Percentiles rank a stretch among this genome's conserved stretches.
These are phyloP conservation scores for Cryphonectria nitschkei DNA, from an alignment of 2,329 filamentous ascomycete genomes.

Conservation along the genomic window DNA sequence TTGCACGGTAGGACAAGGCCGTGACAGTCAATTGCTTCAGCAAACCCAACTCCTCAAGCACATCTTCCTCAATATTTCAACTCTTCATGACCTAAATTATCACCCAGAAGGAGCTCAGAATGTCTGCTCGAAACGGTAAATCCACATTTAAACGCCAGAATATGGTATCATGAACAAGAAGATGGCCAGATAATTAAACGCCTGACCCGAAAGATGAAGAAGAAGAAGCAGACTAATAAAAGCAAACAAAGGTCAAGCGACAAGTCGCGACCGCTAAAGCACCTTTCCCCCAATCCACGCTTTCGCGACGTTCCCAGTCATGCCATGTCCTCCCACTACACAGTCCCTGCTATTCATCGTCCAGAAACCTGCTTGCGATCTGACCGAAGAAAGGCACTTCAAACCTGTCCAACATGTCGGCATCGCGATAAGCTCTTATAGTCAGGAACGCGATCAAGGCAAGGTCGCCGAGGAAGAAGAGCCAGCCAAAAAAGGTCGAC, in stretches of 20 bases:
- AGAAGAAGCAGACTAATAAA: background rate
- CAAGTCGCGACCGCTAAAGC: background rate
- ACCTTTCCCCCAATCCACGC: too few species aligned
- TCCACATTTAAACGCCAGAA: background rate
- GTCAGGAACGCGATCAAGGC: conserved; percentile 76
- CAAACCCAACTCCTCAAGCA: background rate
- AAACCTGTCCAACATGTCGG: conserved; percentile 70
- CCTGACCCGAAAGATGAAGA: background rate
- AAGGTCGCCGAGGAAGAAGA: conserved; percentile 77
- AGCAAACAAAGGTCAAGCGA: background rate
- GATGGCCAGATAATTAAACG: background rate
- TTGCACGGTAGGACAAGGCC: background rate
- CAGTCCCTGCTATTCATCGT: conserved; percentile 66
- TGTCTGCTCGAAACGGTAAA: background rate
- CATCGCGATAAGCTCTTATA: conserved; percentile 81
- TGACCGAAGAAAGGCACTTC: conserved; percentile 87
- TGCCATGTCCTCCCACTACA: background rate
- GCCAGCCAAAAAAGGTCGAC: conserved; percentile 82
- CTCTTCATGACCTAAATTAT: background rate
- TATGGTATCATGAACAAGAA: conserved; percentile 23
- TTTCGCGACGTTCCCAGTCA: background rate
- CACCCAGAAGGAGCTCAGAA: background rate
- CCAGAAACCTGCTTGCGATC: conserved; percentile 85
- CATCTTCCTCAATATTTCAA: background rate
- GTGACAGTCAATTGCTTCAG: background rate